phyloP scores from a whole-genome alignment of 2,329 filamentous ascomycete species.

The Pseudocercospora crystallina region DNA sequence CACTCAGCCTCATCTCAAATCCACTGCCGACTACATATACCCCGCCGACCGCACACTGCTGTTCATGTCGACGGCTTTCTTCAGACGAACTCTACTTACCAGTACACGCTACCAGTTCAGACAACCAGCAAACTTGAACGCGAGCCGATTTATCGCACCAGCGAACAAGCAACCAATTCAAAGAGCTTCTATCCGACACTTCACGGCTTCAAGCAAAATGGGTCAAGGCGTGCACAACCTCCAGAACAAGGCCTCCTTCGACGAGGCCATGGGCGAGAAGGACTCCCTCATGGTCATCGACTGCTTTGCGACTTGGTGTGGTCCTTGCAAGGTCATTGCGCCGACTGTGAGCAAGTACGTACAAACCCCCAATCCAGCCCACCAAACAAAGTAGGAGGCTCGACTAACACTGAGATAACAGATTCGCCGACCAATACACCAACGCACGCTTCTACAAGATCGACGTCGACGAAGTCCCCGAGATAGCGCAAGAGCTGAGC shows the following conservation, averaged over 20 bases:
- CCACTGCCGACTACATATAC: conserved; percentile 10
- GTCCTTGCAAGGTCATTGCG: conserved; percentile 88
- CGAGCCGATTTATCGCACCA: conserved; percentile 9
- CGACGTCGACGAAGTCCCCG: conserved; percentile 79
- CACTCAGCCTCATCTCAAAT: neutral
- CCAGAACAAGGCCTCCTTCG: conserved; percentile 60
- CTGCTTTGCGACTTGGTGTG: conserved; percentile 88
- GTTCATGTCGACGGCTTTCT: conserved; percentile 39
- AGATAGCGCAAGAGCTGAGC: conserved; percentile 72
- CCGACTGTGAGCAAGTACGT: conserved; percentile 63
- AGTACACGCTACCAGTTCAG: conserved; percentile 34
- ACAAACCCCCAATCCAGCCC: conserved; percentile 7
- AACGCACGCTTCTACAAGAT: conserved; percentile 79
- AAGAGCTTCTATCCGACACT: conserved; percentile 31
- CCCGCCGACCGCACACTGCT: neutral
- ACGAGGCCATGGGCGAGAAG: conserved; percentile 51
- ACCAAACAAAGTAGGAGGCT: conserved; percentile 13
- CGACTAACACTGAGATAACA: conserved; percentile 33
- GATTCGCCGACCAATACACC: conserved; percentile 60
- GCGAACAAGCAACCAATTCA: conserved; percentile 24
- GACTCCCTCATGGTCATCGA: conserved; percentile 74
- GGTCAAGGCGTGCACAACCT: conserved; percentile 53
- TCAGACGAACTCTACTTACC: conserved; percentile 46
- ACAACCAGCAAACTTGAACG: conserved; percentile 11
- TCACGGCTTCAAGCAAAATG: conserved; percentile 44